phyloP scores from a whole-genome alignment of 768 basidiomycete species.

The Boletellus emodensis region DNA sequence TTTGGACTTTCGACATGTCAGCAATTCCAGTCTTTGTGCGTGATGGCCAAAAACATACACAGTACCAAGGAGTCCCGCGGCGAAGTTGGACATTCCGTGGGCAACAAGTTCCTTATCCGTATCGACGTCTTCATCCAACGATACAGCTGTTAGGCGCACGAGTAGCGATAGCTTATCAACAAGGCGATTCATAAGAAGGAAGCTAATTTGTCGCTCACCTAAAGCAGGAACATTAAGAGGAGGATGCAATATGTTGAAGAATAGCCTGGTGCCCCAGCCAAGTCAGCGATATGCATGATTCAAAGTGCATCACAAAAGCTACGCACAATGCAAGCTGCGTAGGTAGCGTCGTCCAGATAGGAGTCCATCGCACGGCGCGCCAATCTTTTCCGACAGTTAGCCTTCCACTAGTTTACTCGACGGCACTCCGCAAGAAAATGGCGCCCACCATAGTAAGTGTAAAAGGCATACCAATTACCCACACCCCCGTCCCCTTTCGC shows the following conservation, averaged over 20 bases:
- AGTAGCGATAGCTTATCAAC: background rate
- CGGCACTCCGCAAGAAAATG: background rate
- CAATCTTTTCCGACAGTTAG: conserved; percentile 46
- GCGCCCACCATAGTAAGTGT: conserved; percentile 68
- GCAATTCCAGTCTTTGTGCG: background rate
- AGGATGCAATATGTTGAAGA: conserved; percentile 83
- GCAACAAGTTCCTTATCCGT: conserved; percentile 90
- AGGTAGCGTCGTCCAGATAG: conserved; percentile 80
- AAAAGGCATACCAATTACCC: conserved; percentile 79
- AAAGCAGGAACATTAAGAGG: conserved; percentile 88
- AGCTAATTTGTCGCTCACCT: conserved; percentile 38
- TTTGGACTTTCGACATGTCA: conserved; percentile 52
- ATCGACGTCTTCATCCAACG: conserved; percentile 82
- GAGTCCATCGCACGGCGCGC: conserved; percentile 51
- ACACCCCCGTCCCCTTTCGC: conserved; percentile 32
- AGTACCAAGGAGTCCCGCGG: conserved; percentile 75
- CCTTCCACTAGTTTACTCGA: background rate
- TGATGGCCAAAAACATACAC: conserved; percentile 48
- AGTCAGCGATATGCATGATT: conserved; percentile 13
- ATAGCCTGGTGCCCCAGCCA: conserved; percentile 47
- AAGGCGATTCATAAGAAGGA: background rate
- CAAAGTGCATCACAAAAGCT: conserved; percentile 8
- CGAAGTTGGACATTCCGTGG: conserved; percentile 88
- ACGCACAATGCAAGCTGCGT: conserved; percentile 89
- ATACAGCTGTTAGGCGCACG: conserved; percentile 57